Evolutionary conservation across 192 early-diverging fungal species (phyloP), one percentile per base, ranked within the genome.

Genomic region (Podila clonocystis): DNA sequence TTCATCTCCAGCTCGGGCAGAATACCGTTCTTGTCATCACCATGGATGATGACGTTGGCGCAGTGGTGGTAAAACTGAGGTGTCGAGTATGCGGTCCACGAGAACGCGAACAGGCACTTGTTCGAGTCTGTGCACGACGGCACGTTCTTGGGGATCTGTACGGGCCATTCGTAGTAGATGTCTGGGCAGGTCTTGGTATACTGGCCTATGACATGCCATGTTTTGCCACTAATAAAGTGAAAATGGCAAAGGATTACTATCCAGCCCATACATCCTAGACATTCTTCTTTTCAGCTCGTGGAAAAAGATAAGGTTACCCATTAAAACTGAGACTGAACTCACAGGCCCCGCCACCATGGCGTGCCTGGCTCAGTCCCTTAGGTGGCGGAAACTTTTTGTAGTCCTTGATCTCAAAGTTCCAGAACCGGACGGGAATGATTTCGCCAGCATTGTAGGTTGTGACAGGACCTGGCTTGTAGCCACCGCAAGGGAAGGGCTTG

Each of bases 21-120:
- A 34, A 63, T 58, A 61, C 69, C 70, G 2, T 48, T 49, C 15
- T 17, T 33, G 15, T 17, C 55, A 20, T 45, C 41, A 15, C 88
- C 88, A 4, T 67, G 67, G 66, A 93, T 87, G 38, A 85, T 79
- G 15, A 94, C 72, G 82, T 93, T 91, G 50, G 90, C 91, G 72
- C 92, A 93, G 82, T 92, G 91, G 85, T 90, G 91, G 83, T 94
- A 94, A 66, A 88, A 93, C 85, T 94, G 92, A 67, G 91, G 86
- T 67, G 88, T 91, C 5, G 88, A 87, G 15, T 89, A 75, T 19
- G 92, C 91, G 24, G 89, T 91, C 93, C 93, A 94, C 12, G 89
- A 75, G 88, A 91, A 92, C 4, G 82, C 63, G 57, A 83, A 83
- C 19, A 85, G 34, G 31, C 83, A 84, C 68, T 75, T 68, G 62